A percentile compares a stretch with the other conserved stretches of the same genome.
These are phyloP conservation scores for Clavispora phyllophila DNA, from an alignment of 805 yeast genomes.

Conservation along the genomic window DNA sequence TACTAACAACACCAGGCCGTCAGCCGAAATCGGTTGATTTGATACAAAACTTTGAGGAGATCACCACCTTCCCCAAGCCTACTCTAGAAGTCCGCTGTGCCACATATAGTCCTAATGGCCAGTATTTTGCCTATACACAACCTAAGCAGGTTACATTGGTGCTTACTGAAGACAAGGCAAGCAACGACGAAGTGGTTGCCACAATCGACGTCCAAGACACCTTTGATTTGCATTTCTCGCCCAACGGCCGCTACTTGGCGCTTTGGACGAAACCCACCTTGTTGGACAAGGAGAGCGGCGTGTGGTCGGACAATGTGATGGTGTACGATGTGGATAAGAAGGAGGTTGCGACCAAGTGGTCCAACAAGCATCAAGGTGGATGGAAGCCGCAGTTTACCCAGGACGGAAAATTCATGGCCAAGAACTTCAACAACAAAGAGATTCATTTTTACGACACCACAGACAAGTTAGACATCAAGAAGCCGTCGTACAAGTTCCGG, in stretches of 20 bases:
- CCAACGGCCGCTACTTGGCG: conserved; percentile 73
- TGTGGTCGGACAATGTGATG: conserved; percentile 74
- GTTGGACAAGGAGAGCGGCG: conserved; percentile 59
- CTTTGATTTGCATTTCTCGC: conserved; percentile 83
- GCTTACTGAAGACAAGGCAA: conserved; percentile 41
- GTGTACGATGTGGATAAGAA: conserved; percentile 53
- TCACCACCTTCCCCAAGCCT: conserved; percentile 32
- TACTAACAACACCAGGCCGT: conserved; percentile 24
- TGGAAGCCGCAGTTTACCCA: conserved; percentile 91
- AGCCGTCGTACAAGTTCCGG: conserved; percentile 55
- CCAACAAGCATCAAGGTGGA: conserved; percentile 77
- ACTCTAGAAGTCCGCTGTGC: conserved; percentile 55
- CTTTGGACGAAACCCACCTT: conserved; percentile 88
- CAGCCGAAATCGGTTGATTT: conserved; percentile 24
- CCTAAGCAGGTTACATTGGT: conserved; percentile 55
- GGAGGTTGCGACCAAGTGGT: conserved; percentile 53
- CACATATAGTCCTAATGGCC: conserved; percentile 63
- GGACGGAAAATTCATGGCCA: conserved; percentile 70
- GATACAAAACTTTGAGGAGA: conserved; percentile 29
- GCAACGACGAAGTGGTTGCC: conserved; percentile 39
- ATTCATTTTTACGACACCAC: conserved; percentile 62
- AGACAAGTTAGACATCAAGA: conserved; percentile 26
- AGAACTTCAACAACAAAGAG: conserved; percentile 51
- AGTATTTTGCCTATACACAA: conserved; percentile 66
- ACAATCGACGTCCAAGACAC: conserved; percentile 59